Base-by-base conservation (phyloP, 768 basidiomycete species). In the Pulveroboletus sp. region DNA sequence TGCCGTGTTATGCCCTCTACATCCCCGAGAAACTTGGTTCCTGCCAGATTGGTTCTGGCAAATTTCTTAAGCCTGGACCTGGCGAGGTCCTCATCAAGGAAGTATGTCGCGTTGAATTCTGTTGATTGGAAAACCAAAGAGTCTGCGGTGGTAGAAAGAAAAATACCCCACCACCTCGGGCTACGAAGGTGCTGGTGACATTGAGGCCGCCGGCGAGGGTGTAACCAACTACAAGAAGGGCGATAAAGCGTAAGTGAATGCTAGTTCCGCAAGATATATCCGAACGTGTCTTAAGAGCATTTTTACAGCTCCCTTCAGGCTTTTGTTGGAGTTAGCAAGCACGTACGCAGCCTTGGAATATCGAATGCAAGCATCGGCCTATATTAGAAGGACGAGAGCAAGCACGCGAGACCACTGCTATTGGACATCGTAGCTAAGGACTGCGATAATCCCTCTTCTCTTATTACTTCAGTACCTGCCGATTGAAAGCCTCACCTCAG, bases 11-110 rank as follows among this genome's bases (percentile, higher is more conserved):
- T n/a, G n/a, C n/a, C 10, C 10, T 38, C 5, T 18, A 18, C 18
- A 38, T 38, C 18, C 37, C 11, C 37, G 18, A 38, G 37, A 21
- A 38, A 10, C 10, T 35, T 11, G 40, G 48, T 5, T 36, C 35
- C 24, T 31, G 51, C 24, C 9, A 21, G 33, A 30, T 47, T 15
- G 32, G 38, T 37, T n/a, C 35, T 14, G 46, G 39, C 27, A 51
- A 54, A 0, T 55, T 73, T 1, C 67, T 64, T 1, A 54, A 54
- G 14, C 74, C 75, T 5, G 68, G 69, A 1, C 62, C 70, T 1
- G 69, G 68, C 15, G 72, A 76, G 42, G 41, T 78, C 30, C 58
- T 77, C 33, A 63, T 76, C 56, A 71, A 70, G 51, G 54, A 75
- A 26, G 30, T 63, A 75, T 1, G 66, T 72, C 0, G 67, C 69